Evolutionary conservation across 2,329 filamentous ascomycete genomes (phyloP), one percentile per base, ranked within the genome.

Genomic region (Malbranchea zuffiana): DNA sequence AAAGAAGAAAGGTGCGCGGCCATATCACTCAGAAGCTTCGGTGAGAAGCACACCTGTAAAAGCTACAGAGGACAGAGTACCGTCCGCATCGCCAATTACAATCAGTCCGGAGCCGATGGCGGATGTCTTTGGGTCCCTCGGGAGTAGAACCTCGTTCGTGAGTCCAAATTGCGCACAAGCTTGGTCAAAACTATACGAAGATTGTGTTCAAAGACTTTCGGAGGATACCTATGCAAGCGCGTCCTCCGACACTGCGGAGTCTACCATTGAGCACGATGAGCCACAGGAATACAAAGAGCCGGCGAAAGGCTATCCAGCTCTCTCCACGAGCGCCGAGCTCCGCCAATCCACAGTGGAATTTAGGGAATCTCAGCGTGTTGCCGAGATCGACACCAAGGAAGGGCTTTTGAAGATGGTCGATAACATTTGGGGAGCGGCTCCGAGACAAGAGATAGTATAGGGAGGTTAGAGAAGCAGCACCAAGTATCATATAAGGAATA

Each of bases 121-220:
- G n/a, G n/a, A n/a, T n/a, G n/a, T n/a, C n/a, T n/a, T n/a, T n/a
- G n/a, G n/a, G n/a, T n/a, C n/a, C n/a, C n/a, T n/a, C n/a, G n/a
- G n/a, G n/a, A n/a, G n/a, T n/a, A n/a, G n/a, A n/a, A n/a, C n/a
- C n/a, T n/a, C n/a, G n/a, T n/a, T n/a, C n/a, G n/a, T n/a, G 6
- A 27, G 13, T n/a, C 30, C 18, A 19, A 12, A 33, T 10, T 36
- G 39, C n/a, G 42, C 43, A 21, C 36, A 44, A 36, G 40, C 24
- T 13, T 44, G 43, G 43, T 42, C 37, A 15, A 21, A 19, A 23
- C 32, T 44, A 12, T 44, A 44, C 28, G 34, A 40, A 21, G 36
- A 40, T 10, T 44, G 43, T 29, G 21, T 44, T 10, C 32, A 37
- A n/a, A 26, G 21, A 12, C 40, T 36, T 13, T 19, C 28, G 15